phyloP scores from a whole-genome alignment of 805 yeast genomes.

The Hanseniaspora vineae region DNA sequence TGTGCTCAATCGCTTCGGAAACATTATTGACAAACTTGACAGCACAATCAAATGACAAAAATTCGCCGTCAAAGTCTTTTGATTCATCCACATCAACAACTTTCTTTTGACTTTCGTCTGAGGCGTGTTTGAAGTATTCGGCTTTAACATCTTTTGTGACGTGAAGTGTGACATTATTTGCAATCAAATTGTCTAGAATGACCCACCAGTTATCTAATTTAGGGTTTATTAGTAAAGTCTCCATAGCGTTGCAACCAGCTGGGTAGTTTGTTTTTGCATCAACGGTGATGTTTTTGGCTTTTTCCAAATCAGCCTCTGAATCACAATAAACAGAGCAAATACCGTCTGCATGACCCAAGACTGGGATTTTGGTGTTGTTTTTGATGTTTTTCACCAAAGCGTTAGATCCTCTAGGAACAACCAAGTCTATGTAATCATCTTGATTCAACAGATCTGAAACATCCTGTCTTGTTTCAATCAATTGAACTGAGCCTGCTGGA shows the following conservation, averaged over 20 bases:
- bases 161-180: conserved; percentile 63
- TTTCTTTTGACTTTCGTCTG: conserved; percentile 11
- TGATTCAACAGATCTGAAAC: conserved; percentile 74
- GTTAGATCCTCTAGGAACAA: conserved; percentile 96
- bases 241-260: conserved; percentile 98
- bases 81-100: conserved; percentile 33
- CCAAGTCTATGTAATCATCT: conserved; percentile 85
- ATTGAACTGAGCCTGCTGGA: conserved; percentile 72
- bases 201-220: conserved; percentile 24
- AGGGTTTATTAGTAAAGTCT: conserved; percentile 54
- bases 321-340: conserved; percentile 83
- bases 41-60: conserved; percentile 70
- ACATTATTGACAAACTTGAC: conserved; percentile 48
- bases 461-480: conserved; percentile 80
- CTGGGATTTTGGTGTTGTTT: conserved; percentile 84
- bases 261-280: conserved; percentile 95
- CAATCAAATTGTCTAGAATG: conserved; percentile 35
- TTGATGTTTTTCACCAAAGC: conserved; percentile 81
- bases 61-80: conserved; percentile 69
- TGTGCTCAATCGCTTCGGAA: conserved; percentile 69
- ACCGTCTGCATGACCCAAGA: conserved; percentile 97
- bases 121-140: conserved; percentile 16
- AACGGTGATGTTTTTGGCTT: conserved; percentile 62
- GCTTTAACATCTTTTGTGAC: conserved; percentile 38
- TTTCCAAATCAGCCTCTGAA: conserved; percentile 57